Conservation (phyloP, 1,139 yeast genomes). For the Sugiyamaella xylanicola region DNA sequence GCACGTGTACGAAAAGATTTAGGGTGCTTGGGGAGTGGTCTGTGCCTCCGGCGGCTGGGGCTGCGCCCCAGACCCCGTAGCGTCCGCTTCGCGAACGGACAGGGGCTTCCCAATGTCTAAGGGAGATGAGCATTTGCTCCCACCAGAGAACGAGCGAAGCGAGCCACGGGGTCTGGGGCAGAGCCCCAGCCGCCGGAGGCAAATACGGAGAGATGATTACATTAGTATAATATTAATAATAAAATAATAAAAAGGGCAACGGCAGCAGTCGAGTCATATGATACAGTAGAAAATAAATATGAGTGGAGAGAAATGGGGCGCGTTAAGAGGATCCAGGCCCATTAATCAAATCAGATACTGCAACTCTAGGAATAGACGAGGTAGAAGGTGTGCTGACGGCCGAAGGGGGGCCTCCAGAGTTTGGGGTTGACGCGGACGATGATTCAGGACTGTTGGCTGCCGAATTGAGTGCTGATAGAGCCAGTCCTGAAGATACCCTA, state of each 20-base stretch:
- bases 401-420: slow-evolving; percentile 4
- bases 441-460: slow-evolving; percentile 7
- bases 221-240: slow-evolving; percentile 2
- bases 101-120: no score
- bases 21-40: no score
- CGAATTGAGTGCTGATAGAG: slow-evolving; percentile 6
- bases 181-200: no score
- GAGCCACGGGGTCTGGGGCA: no score
- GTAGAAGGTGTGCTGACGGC: slow-evolving; percentile 18
- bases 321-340: slow-evolving; percentile 11
- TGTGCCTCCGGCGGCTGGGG: not conserved
- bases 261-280: slow-evolving; percentile 4
- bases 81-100: no score
- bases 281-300: slow-evolving; percentile 8
- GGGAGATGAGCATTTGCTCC: no score
- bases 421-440: slow-evolving; percentile 3
- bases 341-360: slow-evolving; percentile 29
- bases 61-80: no score
- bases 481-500: slow-evolving; percentile 3
- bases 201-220: not conserved
- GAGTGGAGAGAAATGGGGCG: not conserved
- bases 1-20: slow-evolving; percentile 27
- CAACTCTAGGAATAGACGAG: slow-evolving; percentile 23
- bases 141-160: no score
- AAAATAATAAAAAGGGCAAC: not conserved